A percentile compares a stretch with the other conserved stretches of the same genome.
Conservation (phyloP, 345 rosid genomes). For the Lepidium didymum region DNA sequence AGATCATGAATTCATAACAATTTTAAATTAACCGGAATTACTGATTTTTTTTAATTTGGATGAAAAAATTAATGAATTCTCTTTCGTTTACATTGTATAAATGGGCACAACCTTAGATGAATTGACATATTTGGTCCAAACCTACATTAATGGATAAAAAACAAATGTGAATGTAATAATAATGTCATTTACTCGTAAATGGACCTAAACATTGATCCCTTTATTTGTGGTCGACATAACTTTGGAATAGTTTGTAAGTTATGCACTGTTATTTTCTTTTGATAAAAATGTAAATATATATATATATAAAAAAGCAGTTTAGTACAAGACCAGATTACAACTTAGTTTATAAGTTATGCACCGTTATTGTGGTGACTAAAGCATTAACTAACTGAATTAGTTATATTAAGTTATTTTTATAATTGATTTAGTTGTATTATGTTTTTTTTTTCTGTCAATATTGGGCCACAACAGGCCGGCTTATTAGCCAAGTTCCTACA, state of each 20-base stretch:
- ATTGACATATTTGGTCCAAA: constrained; percentile 10
- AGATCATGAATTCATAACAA: neutral
- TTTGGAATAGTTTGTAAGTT: too few relatives aligned
- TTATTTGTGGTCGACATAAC: neutral
- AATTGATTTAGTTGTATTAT: too few relatives aligned
- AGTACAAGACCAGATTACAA: too few relatives aligned
- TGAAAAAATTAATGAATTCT: neutral
- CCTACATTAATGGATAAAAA: neutral
- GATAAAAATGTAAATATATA: too few relatives aligned
- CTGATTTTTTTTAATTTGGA: neutral
- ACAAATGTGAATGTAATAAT: neutral
- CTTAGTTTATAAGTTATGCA: neutral
- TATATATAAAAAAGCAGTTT: too few relatives aligned
- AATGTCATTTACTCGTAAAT: constrained; percentile 11
- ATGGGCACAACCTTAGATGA: neutral
- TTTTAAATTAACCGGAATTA: neutral
- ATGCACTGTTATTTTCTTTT: too few relatives aligned
- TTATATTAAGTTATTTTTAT: too few relatives aligned
- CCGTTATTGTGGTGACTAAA: neutral
- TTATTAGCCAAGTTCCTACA: too few relatives aligned
- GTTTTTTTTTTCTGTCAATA: too few relatives aligned
- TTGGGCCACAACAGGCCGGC: too few relatives aligned
- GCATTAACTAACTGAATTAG: too few relatives aligned
- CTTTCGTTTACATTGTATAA: neutral
- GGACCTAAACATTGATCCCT: constrained; percentile 21